These are phyloP conservation scores for Pseudogymnoascus sp. DNA, from an alignment of 2,329 filamentous ascomycete genomes.

Conservation along the genomic window DNA sequence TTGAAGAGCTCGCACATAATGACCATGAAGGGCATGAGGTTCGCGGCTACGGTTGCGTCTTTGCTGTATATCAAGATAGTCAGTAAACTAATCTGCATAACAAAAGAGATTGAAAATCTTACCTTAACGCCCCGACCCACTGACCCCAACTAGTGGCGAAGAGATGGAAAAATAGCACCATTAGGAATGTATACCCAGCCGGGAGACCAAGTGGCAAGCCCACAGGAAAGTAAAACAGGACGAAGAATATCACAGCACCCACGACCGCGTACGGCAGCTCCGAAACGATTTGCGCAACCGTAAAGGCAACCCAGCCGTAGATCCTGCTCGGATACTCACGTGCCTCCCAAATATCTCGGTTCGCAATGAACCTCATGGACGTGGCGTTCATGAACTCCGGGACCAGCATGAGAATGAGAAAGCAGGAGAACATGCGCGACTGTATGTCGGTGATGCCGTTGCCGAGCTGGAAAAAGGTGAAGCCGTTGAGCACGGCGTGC, in stretches of 20 bases:
- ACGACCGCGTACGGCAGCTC: constrained; percentile 38
- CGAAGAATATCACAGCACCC: constrained; percentile 37
- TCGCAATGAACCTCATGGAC: constrained; percentile 48
- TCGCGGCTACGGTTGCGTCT: not conserved
- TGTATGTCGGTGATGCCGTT: constrained; percentile 42
- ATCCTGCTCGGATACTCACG: constrained; percentile 55
- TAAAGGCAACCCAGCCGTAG: constrained; percentile 53
- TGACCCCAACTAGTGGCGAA: constrained; percentile 9
- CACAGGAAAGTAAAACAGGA: constrained; percentile 50
- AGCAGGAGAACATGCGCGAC: constrained; percentile 61
- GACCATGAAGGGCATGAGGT: constrained; percentile 9
- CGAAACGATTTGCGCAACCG: constrained; percentile 40
- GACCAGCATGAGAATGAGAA: constrained; percentile 46
- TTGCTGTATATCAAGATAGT: not conserved
- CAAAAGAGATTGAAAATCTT: constrained; percentile 58
- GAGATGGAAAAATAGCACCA: constrained; percentile 55
- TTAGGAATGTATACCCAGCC: constrained; percentile 73
- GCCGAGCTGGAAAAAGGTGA: constrained; percentile 52
- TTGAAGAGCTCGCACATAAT: constrained; percentile 58
- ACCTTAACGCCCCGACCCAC: constrained; percentile 33
- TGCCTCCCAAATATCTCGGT: constrained; percentile 48
- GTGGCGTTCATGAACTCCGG: constrained; percentile 49
- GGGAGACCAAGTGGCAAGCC: constrained; percentile 41
- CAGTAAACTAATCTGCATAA: not conserved
- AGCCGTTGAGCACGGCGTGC: constrained; percentile 50